Percentiles rank a stretch among this genome's conserved stretches.
These are phyloP conservation scores for Aureobasidium mangrovei DNA, from an alignment of 2,329 filamentous ascomycete species.

Conservation along the genomic window DNA sequence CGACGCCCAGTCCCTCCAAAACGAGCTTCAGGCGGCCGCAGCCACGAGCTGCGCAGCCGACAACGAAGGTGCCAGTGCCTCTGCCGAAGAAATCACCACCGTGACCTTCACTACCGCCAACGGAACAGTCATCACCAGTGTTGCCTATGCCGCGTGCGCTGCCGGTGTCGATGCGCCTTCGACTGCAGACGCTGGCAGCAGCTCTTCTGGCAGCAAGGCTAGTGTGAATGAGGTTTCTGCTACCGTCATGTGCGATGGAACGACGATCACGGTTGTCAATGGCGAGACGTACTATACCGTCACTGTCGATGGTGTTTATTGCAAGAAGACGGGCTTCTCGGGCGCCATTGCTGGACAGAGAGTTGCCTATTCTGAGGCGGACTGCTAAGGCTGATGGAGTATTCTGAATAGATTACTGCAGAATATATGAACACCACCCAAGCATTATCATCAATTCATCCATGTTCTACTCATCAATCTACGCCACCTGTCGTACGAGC, in stretches of 20 bases:
- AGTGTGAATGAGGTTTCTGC: neutral
- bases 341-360: slow-evolving; percentile 5
- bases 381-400: neutral
- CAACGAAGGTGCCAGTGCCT: neutral
- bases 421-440: too few species aligned
- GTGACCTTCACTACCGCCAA: neutral
- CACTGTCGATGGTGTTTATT: neutral
- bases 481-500: too few species aligned
- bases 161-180: neutral
- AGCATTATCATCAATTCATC: too few species aligned
- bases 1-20: neutral
- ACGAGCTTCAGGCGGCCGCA: slow-evolving; percentile 1
- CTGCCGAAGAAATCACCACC: neutral
- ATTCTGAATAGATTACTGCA: too few species aligned
- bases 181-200: neutral
- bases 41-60: slow-evolving; percentile 4
- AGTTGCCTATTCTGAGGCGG: neutral
- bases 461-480: too few species aligned
- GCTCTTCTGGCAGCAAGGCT: neutral
- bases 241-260: neutral
- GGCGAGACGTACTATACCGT: neutral
- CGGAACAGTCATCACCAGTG: neutral
- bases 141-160: neutral
- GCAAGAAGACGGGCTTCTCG: neutral
- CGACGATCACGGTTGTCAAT: neutral